Base-by-base conservation (phyloP, 2,329 filamentous ascomycete genomes). In the Fusarium sororula region DNA sequence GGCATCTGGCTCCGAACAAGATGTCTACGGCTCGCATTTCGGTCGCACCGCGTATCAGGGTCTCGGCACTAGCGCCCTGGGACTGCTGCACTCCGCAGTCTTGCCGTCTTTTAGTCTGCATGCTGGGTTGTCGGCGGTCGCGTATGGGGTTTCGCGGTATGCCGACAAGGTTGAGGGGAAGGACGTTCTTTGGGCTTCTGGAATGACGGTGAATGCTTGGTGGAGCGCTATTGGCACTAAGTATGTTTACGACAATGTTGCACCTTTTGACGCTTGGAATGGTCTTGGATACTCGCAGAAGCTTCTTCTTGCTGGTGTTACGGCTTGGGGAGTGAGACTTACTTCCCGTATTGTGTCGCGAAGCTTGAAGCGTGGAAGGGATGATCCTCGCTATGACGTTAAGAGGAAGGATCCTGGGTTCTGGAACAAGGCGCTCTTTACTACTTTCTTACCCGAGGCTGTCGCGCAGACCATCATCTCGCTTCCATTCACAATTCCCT, bases 131-230 rank as follows among this genome's bases (percentile, higher is more conserved):
- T 59, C 66, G 4, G 30, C 53, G 1, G 47, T 55, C 3, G 66
- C 67, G 6, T 70, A 70, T 22, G 67, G 66, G 2, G 6, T 66
- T 12, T 70, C 67, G 11, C 59, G 66, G 13, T 70, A 70, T 26
- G 12, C 24, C 0, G 32, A 70, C 26, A 37, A 66, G 13, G 28
- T 70, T 5, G 67, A 70, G 9, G 67, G 66, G 7, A 70, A 70
- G 11, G 67, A 70, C 12, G 44, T 41, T 17, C 47, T 70, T 7
- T 70, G 66, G 67, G 67, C 66, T 7, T 66, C 67, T 1, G 67
- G 67, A 3, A 59, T 70, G 66, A 70, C 67, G 8, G 8, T 70
- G 10, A 70, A 70, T 14, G 67, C 67, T 6, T 70, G 67, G 67
- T 70, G 67, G 67, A 70, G 67, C 12, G 67, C 67, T 15, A 28